Evolutionary conservation across 1,284 basidiomycete species (phyloP).

Genomic region (Athelia sp.): DNA sequence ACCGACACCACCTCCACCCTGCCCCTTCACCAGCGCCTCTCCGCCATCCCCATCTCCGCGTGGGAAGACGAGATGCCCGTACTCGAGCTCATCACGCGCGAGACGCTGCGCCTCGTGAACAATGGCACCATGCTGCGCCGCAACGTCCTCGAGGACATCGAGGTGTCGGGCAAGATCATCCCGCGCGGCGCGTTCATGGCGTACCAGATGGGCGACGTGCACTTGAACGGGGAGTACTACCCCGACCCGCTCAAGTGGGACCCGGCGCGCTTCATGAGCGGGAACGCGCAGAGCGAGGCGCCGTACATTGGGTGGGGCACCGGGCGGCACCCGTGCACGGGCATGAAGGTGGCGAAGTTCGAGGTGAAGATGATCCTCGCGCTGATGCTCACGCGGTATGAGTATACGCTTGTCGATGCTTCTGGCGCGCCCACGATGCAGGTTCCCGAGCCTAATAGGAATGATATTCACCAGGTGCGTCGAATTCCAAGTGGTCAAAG

Average conservation of each 20-base stretch:
- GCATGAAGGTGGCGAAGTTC: slow-evolving; percentile 31
- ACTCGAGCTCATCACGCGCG: slow-evolving; percentile 27
- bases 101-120: slow-evolving; percentile 24
- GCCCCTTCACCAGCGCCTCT: slow-evolving; percentile 22
- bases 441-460: slow-evolving; percentile 22
- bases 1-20: slow-evolving; percentile 14
- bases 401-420: slow-evolving; percentile 25
- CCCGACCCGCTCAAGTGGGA: slow-evolving; percentile 27
- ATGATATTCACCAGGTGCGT: slow-evolving; percentile 21
- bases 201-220: slow-evolving; percentile 23
- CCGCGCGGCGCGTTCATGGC: slow-evolving; percentile 25
- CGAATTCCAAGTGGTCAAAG: not conserved
- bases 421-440: slow-evolving; percentile 16
- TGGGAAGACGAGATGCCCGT: slow-evolving; percentile 32
- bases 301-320: slow-evolving; percentile 29
- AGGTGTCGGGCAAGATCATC: slow-evolving; percentile 15
- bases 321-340: slow-evolving; percentile 30
- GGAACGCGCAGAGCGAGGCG: slow-evolving; percentile 25
- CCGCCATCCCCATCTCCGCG: slow-evolving; percentile 23
- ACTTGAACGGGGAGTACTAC: slow-evolving; percentile 29
- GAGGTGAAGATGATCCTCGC: slow-evolving; percentile 31
- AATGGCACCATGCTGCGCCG: slow-evolving; percentile 18
- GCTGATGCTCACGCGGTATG: slow-evolving; percentile 25
- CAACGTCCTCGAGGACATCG: slow-evolving; percentile 12
- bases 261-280: slow-evolving; percentile 23